phyloP scores from a whole-genome alignment of 1,284 basidiomycete species.

The Microbotryum intermedium region DNA sequence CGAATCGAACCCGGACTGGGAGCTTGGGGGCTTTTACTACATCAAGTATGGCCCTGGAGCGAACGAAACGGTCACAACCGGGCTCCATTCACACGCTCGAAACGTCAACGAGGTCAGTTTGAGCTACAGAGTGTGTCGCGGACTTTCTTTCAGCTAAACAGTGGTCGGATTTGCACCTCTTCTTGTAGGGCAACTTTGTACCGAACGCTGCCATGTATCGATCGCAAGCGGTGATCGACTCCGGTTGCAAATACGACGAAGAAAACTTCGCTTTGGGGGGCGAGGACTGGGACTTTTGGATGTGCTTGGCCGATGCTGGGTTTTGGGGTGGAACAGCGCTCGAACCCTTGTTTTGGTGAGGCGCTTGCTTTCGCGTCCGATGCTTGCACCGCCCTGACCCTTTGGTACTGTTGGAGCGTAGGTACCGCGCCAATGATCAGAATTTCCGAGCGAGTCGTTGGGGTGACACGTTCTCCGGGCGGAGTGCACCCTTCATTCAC shows the following conservation, averaged over 20 bases:
- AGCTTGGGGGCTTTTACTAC: slow-evolving; percentile 25
- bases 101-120: slow-evolving; percentile 12
- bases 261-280: slow-evolving; percentile 21
- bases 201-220: slow-evolving; percentile 28
- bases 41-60: slow-evolving; percentile 24
- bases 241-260: slow-evolving; percentile 25
- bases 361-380: not conserved
- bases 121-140: not conserved
- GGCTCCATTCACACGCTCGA: slow-evolving; percentile 17
- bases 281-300: slow-evolving; percentile 33
- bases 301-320: slow-evolving; percentile 27
- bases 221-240: not conserved
- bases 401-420: not conserved
- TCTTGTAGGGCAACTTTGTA: slow-evolving; percentile 23
- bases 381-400: not conserved
- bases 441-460: slow-evolving; percentile 21
- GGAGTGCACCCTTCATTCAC: slow-evolving; percentile 6
- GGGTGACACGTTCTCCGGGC: slow-evolving; percentile 26
- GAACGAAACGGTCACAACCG: slow-evolving; percentile 29
- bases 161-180: too few species aligned
- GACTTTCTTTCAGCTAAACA: not conserved
- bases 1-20: slow-evolving; percentile 26
- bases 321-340: slow-evolving; percentile 27
- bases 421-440: slow-evolving; percentile 28
- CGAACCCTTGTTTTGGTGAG: slow-evolving; percentile 29